Conservation (phyloP, 495 filamentous ascomycete species). For the Achaetomiella virescens region DNA sequence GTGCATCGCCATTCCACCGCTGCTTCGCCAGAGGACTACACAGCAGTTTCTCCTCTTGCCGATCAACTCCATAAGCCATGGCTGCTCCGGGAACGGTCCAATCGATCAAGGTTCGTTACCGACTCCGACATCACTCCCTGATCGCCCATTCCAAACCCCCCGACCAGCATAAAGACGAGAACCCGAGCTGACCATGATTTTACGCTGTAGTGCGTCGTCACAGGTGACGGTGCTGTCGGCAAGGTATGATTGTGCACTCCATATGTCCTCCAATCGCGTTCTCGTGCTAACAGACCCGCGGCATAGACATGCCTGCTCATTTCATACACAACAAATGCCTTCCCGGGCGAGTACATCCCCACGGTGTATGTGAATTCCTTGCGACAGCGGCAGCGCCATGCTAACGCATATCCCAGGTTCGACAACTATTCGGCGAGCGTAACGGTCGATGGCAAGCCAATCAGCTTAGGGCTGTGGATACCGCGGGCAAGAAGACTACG, state of each 20-base stretch:
- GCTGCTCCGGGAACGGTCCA: constrained; percentile 45
- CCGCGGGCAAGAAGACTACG: constrained; percentile 97
- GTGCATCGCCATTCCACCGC: constrained; percentile 11
- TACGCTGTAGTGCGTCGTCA: constrained; percentile 79
- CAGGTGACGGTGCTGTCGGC: constrained; percentile 96
- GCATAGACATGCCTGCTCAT: constrained; percentile 96
- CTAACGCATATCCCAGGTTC: constrained; percentile 60
- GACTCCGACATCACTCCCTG: neutral
- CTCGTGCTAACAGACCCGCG: constrained; percentile 7
- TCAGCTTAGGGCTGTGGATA: constrained; percentile 97
- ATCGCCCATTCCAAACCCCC: constrained; percentile 13
- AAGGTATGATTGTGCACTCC: constrained; percentile 57
- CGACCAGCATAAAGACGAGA: neutral
- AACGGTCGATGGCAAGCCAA: constrained; percentile 95
- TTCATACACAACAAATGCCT: constrained; percentile 98
- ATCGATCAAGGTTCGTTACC: constrained; percentile 51
- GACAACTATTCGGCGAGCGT: constrained; percentile 99
- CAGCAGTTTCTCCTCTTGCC: neutral
- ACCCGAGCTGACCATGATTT: constrained; percentile 22
- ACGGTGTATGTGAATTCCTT: constrained; percentile 70
- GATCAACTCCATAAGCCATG: constrained; percentile 33
- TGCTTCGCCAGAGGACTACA: constrained; percentile 12
- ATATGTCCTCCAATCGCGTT: neutral
- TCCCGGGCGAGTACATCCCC: constrained; percentile 97
- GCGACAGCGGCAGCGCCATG: constrained; percentile 35